Percentiles rank a stretch among this genome's conserved stretches.
Conservation (phyloP, 2,329 filamentous ascomycete species). For the Kalmusia sp. region DNA sequence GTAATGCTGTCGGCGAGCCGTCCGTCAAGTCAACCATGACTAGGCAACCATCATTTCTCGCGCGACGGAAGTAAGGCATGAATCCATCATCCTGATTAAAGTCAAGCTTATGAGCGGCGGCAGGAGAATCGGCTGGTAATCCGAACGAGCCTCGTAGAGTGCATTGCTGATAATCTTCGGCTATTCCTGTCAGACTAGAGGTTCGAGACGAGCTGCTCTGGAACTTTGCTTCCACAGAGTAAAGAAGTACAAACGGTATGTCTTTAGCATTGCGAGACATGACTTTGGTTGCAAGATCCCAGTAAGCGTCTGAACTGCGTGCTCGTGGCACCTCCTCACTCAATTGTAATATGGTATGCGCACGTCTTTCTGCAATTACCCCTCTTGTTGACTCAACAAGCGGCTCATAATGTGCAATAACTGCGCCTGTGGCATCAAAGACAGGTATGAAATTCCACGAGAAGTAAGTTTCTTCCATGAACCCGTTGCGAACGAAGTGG, state of each 20-base stretch:
- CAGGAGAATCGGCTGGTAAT: background rate
- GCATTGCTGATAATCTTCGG: background rate
- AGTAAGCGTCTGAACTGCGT: constrained; percentile 72
- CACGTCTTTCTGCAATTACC: constrained; percentile 39
- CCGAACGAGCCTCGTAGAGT: constrained; percentile 1
- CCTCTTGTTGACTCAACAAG: constrained; percentile 76
- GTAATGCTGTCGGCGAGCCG: constrained; percentile 29
- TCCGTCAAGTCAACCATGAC: constrained; percentile 39
- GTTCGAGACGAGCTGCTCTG: constrained; percentile 13
- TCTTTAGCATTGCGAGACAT: constrained; percentile 71
- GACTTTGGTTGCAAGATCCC: constrained; percentile 70
- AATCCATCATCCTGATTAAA: background rate
- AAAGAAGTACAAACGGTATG: constrained; percentile 34
- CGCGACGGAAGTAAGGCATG: constrained; percentile 2
- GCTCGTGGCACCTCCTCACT: constrained; percentile 53
- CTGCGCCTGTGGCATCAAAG: constrained; percentile 70
- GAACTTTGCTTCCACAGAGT: constrained; percentile 24
- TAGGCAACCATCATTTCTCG: constrained; percentile 24
- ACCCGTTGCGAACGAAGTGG: constrained; percentile 71
- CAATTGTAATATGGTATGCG: constrained; percentile 19
- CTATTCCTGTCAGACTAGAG: constrained; percentile 1
- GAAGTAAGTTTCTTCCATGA: constrained; percentile 79
- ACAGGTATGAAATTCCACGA: constrained; percentile 80
- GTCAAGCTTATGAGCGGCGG: background rate
- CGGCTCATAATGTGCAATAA: constrained; percentile 77